These are phyloP conservation scores for Jamesozyma spencerorum DNA, from an alignment of 805 yeast genomes.

Conservation along the genomic window DNA sequence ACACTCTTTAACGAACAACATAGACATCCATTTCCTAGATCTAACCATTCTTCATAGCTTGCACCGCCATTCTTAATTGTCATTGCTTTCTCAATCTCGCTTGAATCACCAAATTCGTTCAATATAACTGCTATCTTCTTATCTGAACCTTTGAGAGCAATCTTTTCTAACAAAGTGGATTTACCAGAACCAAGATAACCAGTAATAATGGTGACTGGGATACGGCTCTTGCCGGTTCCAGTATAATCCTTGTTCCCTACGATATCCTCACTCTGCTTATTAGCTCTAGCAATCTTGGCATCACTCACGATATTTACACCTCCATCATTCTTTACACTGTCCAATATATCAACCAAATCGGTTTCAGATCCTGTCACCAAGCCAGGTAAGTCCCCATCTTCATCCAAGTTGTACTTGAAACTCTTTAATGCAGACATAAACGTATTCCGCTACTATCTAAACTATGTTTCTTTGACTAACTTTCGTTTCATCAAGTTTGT, in stretches of 20 bases:
- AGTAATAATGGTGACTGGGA: slow-evolving; percentile 87
- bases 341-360: slow-evolving; percentile 20
- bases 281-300: slow-evolving; percentile 24
- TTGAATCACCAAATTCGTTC: slow-evolving; percentile 87
- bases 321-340: slow-evolving; percentile 20
- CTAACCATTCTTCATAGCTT: slow-evolving; percentile 86
- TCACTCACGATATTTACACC: slow-evolving; percentile 23
- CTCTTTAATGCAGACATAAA: slow-evolving; percentile 27
- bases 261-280: slow-evolving; percentile 10
- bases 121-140: slow-evolving; percentile 79
- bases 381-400: slow-evolving; percentile 29
- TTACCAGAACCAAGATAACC: slow-evolving; percentile 96
- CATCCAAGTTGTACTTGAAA: slow-evolving; percentile 22
- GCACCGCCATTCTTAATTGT: slow-evolving; percentile 47
- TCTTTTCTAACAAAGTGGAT: slow-evolving; percentile 68
- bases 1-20: slow-evolving; percentile 94
- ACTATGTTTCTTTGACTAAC: too few relatives aligned
- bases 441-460: neutral
- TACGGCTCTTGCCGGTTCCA: slow-evolving; percentile 31
- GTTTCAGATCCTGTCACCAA: slow-evolving; percentile 24
- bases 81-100: slow-evolving; percentile 79
- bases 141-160: slow-evolving; percentile 57
- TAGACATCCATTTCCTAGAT: slow-evolving; percentile 90
- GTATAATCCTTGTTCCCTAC: neutral
- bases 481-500: too few relatives aligned